A percentile compares a stretch with the other conserved stretches of the same genome.
phyloP scores from a whole-genome alignment of 2,329 filamentous ascomycete species.

The Aspergillus hortae region DNA sequence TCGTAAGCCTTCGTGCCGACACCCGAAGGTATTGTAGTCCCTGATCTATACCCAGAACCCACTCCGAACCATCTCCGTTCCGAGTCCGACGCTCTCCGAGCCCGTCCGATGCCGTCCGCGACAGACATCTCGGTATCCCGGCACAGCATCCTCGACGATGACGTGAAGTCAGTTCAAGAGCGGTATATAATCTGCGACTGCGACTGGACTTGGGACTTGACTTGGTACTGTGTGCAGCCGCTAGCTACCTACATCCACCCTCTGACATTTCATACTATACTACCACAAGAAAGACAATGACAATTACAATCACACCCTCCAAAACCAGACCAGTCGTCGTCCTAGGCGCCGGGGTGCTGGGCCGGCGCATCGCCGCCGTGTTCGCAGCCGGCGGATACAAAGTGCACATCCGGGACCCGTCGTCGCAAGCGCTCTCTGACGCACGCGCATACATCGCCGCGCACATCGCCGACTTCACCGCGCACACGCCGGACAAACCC shows the following conservation, averaged over 20 bases:
- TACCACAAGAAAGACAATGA: background rate
- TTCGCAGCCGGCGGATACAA: conserved; percentile 25
- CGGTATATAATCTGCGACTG: background rate
- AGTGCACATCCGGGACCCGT: conserved; percentile 23
- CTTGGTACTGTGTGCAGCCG: too few relatives aligned
- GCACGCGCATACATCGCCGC: conserved; percentile 30
- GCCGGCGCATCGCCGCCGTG: conserved; percentile 33
- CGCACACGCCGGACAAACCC: conserved; percentile 20
- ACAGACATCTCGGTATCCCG: background rate
- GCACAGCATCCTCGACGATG: background rate
- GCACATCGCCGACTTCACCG: conserved; percentile 26
- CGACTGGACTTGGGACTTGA: too few relatives aligned
- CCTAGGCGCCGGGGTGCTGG: conserved; percentile 39
- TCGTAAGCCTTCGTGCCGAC: background rate
- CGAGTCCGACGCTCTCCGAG: conserved; percentile 3
- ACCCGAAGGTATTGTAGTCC: too few relatives aligned
- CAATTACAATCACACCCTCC: background rate
- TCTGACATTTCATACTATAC: background rate
- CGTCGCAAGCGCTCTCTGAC: conserved; percentile 21
- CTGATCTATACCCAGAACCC: too few relatives aligned
- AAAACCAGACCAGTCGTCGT: conserved; percentile 31
- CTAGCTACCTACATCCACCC: background rate
- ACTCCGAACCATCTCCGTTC: conserved; percentile 27
- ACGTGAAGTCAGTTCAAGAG: background rate
- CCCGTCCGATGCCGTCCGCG: background rate